These are phyloP conservation scores for Tetrahymena malaccensis DNA, from an alignment of 73 alveolate species.

Conservation along the genomic window DNA sequence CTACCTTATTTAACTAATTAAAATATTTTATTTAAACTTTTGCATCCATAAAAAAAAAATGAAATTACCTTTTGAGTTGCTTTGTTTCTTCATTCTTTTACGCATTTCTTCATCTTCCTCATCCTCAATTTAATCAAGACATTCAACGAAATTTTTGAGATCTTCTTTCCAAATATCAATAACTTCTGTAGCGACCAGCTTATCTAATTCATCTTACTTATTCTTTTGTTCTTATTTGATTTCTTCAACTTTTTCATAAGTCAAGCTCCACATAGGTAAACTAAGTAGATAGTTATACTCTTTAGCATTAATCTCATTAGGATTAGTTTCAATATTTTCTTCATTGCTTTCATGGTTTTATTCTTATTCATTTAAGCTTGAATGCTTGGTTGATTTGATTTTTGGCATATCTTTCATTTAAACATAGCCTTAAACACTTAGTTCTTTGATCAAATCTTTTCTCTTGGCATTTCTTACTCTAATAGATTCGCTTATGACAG, in stretches of 20 bases:
- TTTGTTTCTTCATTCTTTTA: not conserved
- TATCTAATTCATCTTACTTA: not conserved
- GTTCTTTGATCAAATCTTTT: conserved; percentile 15
- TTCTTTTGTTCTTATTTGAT: not conserved
- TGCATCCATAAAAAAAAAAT: too few species aligned
- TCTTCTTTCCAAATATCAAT: not conserved
- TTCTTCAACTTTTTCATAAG: not conserved
- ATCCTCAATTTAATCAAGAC: not conserved
- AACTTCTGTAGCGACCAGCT: not conserved
- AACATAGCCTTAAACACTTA: not conserved
- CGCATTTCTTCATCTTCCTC: not conserved
- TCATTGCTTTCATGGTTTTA: not conserved
- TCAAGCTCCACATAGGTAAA: not conserved
- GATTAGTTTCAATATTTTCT: not conserved
- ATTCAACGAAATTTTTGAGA: not conserved
- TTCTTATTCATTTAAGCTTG: not conserved
- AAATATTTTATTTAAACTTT: not conserved
- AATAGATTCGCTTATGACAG: conserved; percentile 76
- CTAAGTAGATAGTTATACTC: not conserved
- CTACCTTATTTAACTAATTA: not conserved
- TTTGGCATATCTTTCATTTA: not conserved
- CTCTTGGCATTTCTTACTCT: conserved; percentile 63
- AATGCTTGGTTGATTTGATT: not conserved
- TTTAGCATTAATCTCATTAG: not conserved
- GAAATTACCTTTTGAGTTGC: not conserved